Evolutionary conservation across 2,329 filamentous ascomycete species (phyloP), one percentile per base, ranked within the genome.

Genomic region (Knoxdaviesia capensis): DNA sequence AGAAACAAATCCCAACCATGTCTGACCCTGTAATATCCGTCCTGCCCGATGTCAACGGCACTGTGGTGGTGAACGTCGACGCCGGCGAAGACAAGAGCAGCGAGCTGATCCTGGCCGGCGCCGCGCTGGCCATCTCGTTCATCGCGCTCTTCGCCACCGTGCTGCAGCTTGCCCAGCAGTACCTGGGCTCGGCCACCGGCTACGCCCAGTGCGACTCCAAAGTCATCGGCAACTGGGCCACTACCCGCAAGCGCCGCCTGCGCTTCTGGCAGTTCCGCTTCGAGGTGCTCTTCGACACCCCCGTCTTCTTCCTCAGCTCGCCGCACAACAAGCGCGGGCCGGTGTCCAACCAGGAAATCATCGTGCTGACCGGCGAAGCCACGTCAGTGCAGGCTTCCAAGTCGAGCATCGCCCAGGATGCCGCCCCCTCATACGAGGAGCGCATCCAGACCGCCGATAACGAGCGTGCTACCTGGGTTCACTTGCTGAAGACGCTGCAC

Each of bases 361-460:
- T 35, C 34, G 34, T 35, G 9, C 20, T 20, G 20, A 35, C 34
- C 8, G 34, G 34, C 34, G 34, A 35, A 11, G 34, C 8, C 34
- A 2, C 8, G 9, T 35, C 34, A 3, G 9, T 35, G 9, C 8
- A 35, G 34, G 34, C 34, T 11, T 9, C 34, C 34, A 20, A 20
- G 20, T 20, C 20, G 20, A 20, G 20, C 20, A 20, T 20, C 20
- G 20, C 20, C 20, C 20, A 20, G 20, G 20, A 20, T 20, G 20
- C 20, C 20, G 20, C 20, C 20, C 20, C 20, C 20, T 20, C 20
- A 20, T 20, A 20, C 20, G 48, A 20, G 20, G 48, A 59, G 45
- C 50, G 55, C 41, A 58, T 73, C 1, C 67, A 69, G 46, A 74
- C 69, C 2, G 66, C 68, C 5, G 66, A 73, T 48, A 70, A 71